Evolutionary conservation across 768 basidiomycete genomes (phyloP).

Genomic region (Termitomyces sp.): DNA sequence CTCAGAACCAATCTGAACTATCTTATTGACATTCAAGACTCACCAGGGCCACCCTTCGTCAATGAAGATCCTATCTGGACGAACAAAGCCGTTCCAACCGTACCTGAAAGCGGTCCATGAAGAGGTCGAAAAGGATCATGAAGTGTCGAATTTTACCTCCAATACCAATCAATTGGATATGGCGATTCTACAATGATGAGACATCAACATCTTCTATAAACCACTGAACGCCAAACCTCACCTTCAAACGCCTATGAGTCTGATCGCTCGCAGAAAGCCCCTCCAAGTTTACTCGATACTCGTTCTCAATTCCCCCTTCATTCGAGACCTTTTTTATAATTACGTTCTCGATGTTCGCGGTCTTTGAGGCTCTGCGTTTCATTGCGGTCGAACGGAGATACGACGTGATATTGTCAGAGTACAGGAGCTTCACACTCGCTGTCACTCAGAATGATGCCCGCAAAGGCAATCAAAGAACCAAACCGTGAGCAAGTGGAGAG

Average conservation of each 20-base stretch:
- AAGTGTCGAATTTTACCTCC: slow-evolving; percentile 26
- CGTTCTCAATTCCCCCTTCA: neutral
- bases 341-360: neutral
- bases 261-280: slow-evolving; percentile 20
- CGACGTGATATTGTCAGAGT: neutral
- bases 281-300: slow-evolving; percentile 10
- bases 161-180: slow-evolving; percentile 48
- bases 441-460: neutral
- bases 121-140: neutral
- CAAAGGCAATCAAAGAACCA: neutral
- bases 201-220: neutral
- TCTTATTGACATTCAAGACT: slow-evolving; percentile 9
- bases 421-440: neutral
- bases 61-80: slow-evolving; percentile 64
- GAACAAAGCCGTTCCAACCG: slow-evolving; percentile 73
- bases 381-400: neutral
- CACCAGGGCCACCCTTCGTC: slow-evolving; percentile 57
- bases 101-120: slow-evolving; percentile 33
- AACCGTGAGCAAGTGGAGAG: neutral
- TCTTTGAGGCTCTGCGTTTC: slow-evolving; percentile 8
- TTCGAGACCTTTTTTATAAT: neutral
- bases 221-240: slow-evolving; percentile 2
- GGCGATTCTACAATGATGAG: slow-evolving; percentile 29
- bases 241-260: slow-evolving; percentile 35
- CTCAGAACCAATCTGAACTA: neutral